Base-by-base conservation (phyloP, 2,329 filamentous ascomycete species). In the Capronia coronata region DNA sequence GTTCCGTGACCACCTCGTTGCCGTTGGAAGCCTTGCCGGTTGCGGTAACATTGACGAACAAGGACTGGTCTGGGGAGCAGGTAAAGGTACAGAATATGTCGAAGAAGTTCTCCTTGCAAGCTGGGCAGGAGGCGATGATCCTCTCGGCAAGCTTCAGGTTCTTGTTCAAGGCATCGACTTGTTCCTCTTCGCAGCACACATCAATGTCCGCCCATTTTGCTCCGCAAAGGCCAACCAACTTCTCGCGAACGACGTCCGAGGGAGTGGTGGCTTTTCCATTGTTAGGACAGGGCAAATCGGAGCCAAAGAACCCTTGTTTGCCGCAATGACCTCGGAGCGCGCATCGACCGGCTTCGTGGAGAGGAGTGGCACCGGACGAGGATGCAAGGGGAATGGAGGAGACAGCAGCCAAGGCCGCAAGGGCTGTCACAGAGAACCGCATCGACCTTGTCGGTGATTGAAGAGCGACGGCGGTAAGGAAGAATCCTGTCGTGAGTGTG, bases 81-180 rank as follows among this genome's bases (percentile, higher is more conserved):
- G 90, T 97, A 64, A 98, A 97, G 3, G 89, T 94, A 72, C 93
- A 98, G 68, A 98, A 98, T 38, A 94, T 76, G 71, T 98, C 94
- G 75, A 87, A 97, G 74, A 98, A 98, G 74, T 98, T 98, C 62
- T 90, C 85, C 69, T 93, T 94, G 78, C 93, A 98, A 25, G 94
- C 93, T 1, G 93, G 93, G 66, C 93, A 98, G 8, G 89, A 88
- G 21, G 89, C 83, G 65, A 98, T 89, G 64, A 98, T 85, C 51
- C 84, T 82, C 61, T 90, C 88, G 1, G 89, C 91, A 18, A 87
- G 87, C 59, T 87, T 84, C 50, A 98, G 77, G 63, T 95, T 94
- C 54, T 80, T 84, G 61, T 87, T 84, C 55, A 98, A 80, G 1
- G 84, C 76, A 61, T 86, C 79, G 49, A 98, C 86, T 78, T 97